phyloP scores from a whole-genome alignment of 2,329 filamentous ascomycete genomes.

The Phyllosticta paracitricarpa region DNA sequence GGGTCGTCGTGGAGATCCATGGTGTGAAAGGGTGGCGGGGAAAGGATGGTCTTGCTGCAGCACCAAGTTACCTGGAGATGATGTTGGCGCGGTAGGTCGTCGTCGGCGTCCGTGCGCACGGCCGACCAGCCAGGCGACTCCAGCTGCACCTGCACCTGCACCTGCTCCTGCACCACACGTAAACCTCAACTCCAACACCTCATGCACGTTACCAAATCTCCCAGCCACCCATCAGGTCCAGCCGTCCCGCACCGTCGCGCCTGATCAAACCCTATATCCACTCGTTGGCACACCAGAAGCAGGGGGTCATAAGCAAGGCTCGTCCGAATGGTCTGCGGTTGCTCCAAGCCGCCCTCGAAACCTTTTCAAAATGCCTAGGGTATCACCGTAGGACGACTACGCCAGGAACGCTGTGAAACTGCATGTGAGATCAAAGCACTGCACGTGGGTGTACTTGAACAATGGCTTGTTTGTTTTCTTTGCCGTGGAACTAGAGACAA shows the following conservation, averaged over 20 bases:
- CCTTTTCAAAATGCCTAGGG: not conserved
- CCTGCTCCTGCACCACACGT: no score
- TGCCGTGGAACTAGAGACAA: not conserved
- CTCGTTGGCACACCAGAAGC: not conserved
- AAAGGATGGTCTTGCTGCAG: not conserved
- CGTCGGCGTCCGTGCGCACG: not conserved
- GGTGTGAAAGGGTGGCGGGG: not conserved
- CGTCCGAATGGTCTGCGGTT: no score
- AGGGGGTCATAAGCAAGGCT: not conserved
- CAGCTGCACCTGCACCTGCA: no score
- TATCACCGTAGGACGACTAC: not conserved
- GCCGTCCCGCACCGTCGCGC: no score
- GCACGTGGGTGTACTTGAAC: not conserved
- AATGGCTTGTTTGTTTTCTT: not conserved
- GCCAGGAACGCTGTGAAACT: not conserved
- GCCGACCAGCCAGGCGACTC: not conserved
- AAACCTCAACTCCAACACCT: no score
- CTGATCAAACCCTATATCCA: not conserved
- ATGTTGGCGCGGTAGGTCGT: not conserved
- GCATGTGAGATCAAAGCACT: not conserved
- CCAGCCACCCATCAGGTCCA: no score
- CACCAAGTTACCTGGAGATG: not conserved
- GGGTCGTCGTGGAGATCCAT: constrained; percentile 36
- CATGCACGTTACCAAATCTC: no score
- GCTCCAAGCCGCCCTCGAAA: not conserved